Evolutionary conservation across 164 flowering plant species (phyloP), one percentile per base, ranked within the genome.

Genomic region (Akebia trifoliata): DNA sequence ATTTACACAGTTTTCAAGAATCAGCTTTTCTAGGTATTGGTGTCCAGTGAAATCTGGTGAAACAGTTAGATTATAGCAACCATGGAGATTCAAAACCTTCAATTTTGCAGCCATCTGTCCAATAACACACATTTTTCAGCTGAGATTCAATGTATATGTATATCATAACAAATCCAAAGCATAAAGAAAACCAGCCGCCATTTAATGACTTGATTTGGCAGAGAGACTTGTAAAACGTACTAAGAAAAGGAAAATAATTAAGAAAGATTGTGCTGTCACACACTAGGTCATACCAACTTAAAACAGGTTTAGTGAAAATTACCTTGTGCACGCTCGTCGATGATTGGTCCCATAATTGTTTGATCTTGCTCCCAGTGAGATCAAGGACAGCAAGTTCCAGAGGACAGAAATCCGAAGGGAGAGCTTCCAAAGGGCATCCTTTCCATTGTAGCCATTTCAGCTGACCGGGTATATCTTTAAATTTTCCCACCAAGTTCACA

Each of bases 1-100:
- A 3, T 56, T 18, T 6, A 0, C 12, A 64, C 85, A 78, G 6
- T 17, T 21, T 66, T 70, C 68, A 11, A 76, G 76, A 36, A 68
- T 58, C 25, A 81, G 43, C 52, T 72, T 78, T 60, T 76, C 69
- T 69, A 81, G 44, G 9, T 17, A 2, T 32, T 14, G 32, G 39
- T 65, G 55, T 2, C 32, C 56, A 31, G 81, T 70, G 44, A 81
- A 69, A 72, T 81, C 81, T 26, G 85, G 85, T 52, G 67, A 39
- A 34, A 34, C 55, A 17, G 55, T 49, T 28, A 76, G 62, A 45
- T 61, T 36, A 26, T 4, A 21, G 64, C 79, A 78, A 18, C 54
- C 47, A 2, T n/a, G 44, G 14, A 81, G 78, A 60, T 78, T 76
- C 63, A 78, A 0, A 25, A 78, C 76, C 64, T 25, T 51, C 74